Percentiles rank a stretch among this genome's conserved stretches.
Conservation (phyloP, 345 rosid species). For the Eucalyptus camaldulensis region DNA sequence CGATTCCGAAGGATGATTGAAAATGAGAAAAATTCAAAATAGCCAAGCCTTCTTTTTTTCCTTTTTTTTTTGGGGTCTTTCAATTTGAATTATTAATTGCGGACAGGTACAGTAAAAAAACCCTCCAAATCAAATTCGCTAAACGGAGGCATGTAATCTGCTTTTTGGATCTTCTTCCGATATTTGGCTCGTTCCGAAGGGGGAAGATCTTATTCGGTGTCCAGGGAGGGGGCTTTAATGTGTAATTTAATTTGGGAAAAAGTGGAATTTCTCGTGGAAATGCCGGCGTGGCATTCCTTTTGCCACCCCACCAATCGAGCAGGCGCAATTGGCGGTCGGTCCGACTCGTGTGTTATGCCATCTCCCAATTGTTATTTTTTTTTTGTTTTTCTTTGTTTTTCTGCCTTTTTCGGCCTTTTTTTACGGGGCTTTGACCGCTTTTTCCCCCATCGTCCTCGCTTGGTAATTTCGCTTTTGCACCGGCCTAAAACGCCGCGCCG, state of each 20-base stretch:
- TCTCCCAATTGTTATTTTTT: background rate
- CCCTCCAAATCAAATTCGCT: background rate
- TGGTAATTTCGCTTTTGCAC: background rate
- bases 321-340: conserved; percentile 3
- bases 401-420: background rate
- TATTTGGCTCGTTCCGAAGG: background rate
- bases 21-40: background rate
- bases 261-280: background rate
- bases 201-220: background rate
- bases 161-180: background rate
- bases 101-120: background rate
- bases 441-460: background rate
- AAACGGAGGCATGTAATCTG: background rate
- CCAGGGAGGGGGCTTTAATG: background rate
- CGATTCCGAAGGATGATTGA: background rate
- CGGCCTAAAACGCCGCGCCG: background rate
- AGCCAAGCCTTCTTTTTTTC: background rate
- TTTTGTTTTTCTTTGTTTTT: background rate
- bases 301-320: background rate
- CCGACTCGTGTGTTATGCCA: background rate
- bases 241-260: background rate
- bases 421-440: background rate
- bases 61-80: background rate
- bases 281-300: conserved; percentile 3
- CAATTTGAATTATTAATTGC: background rate